phyloP scores from a whole-genome alignment of 2,329 filamentous ascomycete species.

The Tolypocladium cylindrosporum region DNA sequence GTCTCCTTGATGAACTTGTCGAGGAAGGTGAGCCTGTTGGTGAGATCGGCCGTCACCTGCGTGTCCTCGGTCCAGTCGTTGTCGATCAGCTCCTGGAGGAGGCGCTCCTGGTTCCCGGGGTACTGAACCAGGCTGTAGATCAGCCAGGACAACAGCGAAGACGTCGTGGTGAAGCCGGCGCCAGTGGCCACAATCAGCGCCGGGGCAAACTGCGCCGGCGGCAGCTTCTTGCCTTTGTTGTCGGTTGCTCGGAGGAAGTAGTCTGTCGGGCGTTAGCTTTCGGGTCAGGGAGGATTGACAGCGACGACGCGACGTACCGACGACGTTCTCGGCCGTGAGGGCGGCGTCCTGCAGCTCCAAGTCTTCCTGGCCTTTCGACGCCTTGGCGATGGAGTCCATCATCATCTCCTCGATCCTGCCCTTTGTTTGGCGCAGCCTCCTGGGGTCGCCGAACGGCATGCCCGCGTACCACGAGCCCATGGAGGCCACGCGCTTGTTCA shows the following conservation, averaged over 20 bases:
- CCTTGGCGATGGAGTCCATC: conserved; percentile 25
- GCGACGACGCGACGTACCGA: conserved; percentile 4
- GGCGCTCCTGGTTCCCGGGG: conserved; percentile 42
- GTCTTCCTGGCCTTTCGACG: conserved; percentile 26
- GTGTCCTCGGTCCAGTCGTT: conserved; percentile 32
- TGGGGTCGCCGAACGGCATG: conserved; percentile 48
- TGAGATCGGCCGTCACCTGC: conserved; percentile 25
- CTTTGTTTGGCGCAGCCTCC: conserved; percentile 22
- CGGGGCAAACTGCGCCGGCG: conserved; percentile 17
- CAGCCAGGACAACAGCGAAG: conserved; percentile 47
- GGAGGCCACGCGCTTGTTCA: conserved; percentile 50
- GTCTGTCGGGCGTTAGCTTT: conserved; percentile 22
- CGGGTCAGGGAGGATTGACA: background rate
- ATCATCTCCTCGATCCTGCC: conserved; percentile 19
- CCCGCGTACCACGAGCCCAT: conserved; percentile 44
- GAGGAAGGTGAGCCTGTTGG: conserved; percentile 37
- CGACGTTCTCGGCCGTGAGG: conserved; percentile 31
- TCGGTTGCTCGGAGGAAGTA: conserved; percentile 44
- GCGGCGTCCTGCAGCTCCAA: conserved; percentile 38
- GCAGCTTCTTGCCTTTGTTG: conserved; percentile 42
- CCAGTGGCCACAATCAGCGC: conserved; percentile 40
- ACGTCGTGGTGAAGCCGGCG: conserved; percentile 52
- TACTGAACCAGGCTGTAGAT: conserved; percentile 44
- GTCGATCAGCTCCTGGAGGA: conserved; percentile 49
- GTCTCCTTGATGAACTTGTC: conserved; percentile 53